phyloP scores from a whole-genome alignment of 257 asterid species.

The Gentiana straminea region DNA sequence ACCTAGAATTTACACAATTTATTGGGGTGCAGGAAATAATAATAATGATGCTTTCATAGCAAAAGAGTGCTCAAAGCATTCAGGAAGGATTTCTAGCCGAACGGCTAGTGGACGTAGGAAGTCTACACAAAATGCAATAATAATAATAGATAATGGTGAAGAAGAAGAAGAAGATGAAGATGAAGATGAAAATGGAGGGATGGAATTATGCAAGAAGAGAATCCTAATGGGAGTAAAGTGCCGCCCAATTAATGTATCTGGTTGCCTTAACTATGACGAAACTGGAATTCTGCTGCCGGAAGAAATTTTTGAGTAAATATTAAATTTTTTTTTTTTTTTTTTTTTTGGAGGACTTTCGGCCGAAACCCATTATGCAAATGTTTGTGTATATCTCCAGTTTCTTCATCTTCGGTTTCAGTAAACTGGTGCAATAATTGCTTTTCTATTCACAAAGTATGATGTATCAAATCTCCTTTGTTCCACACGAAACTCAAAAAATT shows the following conservation, averaged over 20 bases:
- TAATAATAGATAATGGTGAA: background rate
- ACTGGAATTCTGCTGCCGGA: slow-evolving; percentile 46
- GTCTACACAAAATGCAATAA: background rate
- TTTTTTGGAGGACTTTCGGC: too few relatives aligned
- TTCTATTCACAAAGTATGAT: too few relatives aligned
- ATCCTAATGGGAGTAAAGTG: slow-evolving; percentile 67
- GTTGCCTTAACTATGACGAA: slow-evolving; percentile 45
- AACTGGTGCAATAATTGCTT: too few relatives aligned
- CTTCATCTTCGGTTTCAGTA: too few relatives aligned
- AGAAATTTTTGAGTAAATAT: slow-evolving; percentile 14
- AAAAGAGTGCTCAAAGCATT: background rate
- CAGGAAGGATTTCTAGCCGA: background rate
- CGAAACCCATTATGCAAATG: too few relatives aligned
- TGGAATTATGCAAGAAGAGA: slow-evolving; percentile 63
- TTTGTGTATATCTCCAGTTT: too few relatives aligned
- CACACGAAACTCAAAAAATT: too few relatives aligned
- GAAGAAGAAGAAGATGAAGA: slow-evolving; percentile 5
- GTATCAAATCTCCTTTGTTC: too few relatives aligned
- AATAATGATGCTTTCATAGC: background rate
- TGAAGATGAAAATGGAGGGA: slow-evolving; percentile 8
- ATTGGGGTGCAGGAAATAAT: background rate
- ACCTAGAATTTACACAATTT: too few relatives aligned
- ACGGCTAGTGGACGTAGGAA: slow-evolving; percentile 1
- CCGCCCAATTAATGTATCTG: slow-evolving; percentile 40
- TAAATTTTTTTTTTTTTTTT: too few relatives aligned